Evolutionary conservation across 1,284 basidiomycete genomes (phyloP).

Genomic region (Malassezia nana): DNA sequence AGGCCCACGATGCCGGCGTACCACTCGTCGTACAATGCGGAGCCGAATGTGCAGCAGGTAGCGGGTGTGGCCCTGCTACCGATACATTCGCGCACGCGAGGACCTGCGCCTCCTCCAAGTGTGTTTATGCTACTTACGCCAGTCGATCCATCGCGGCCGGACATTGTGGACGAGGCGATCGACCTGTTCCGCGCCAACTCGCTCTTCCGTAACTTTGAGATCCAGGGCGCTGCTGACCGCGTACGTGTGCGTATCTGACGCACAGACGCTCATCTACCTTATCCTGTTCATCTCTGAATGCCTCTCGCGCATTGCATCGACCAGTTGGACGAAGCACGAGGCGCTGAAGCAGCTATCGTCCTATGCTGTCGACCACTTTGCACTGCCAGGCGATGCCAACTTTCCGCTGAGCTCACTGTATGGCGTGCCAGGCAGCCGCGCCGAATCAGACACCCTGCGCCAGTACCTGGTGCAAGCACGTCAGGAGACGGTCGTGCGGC

Average conservation of each 20-base stretch:
- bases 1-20: slow-evolving; percentile 52
- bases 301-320: slow-evolving; percentile 54
- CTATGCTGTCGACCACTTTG: slow-evolving; percentile 74
- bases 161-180: slow-evolving; percentile 91
- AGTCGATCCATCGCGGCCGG: slow-evolving; percentile 67
- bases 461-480: slow-evolving; percentile 84
- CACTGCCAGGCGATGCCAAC: slow-evolving; percentile 88
- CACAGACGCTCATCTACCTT: slow-evolving; percentile 73
- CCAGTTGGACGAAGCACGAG: slow-evolving; percentile 56
- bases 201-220: slow-evolving; percentile 98
- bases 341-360: slow-evolving; percentile 81
- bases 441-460: slow-evolving; percentile 80
- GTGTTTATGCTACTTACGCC: slow-evolving; percentile 51
- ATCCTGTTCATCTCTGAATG: slow-evolving; percentile 98
- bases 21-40: slow-evolving; percentile 87
- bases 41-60: slow-evolving; percentile 66
- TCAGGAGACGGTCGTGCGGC: slow-evolving; percentile 74
- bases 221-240: slow-evolving; percentile 91
- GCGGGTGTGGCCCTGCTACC: slow-evolving; percentile 86
- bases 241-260: slow-evolving; percentile 30
- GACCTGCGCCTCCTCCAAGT: slow-evolving; percentile 67
- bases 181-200: slow-evolving; percentile 98
- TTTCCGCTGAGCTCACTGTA: slow-evolving; percentile 92
- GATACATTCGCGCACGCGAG: slow-evolving; percentile 79
- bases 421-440: slow-evolving; percentile 63